phyloP scores from a whole-genome alignment of 306 rosid species.

The Sphenostylis stenocarpa region DNA sequence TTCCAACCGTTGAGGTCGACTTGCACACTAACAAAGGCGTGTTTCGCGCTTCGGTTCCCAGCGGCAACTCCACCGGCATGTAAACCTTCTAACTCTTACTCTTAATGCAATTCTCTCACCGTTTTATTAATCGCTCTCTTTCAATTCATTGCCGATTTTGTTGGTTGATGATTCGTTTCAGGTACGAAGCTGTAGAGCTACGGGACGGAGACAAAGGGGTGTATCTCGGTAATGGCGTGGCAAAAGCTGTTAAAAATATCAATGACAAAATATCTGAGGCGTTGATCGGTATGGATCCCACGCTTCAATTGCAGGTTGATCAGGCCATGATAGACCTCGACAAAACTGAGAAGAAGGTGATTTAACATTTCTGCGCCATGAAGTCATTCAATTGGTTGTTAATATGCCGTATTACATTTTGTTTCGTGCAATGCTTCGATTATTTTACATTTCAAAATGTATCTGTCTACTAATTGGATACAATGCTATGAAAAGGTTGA shows the following conservation, averaged over 20 bases:
- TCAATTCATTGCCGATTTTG: neutral
- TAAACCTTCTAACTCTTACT: slow-evolving; percentile 30
- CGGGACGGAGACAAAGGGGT: slow-evolving; percentile 88
- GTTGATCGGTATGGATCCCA: slow-evolving; percentile 91
- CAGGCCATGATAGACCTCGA: slow-evolving; percentile 92
- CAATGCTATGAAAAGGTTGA: neutral
- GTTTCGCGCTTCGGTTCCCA: slow-evolving; percentile 87
- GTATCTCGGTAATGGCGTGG: slow-evolving; percentile 87
- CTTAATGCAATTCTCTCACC: neutral
- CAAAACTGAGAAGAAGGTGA: slow-evolving; percentile 95
- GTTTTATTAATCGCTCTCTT: neutral
- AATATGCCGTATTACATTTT: neutral
- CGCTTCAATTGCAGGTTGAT: slow-evolving; percentile 88
- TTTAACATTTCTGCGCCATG: neutral
- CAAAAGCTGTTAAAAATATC: slow-evolving; percentile 78
- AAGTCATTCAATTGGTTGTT: slow-evolving; percentile 10
- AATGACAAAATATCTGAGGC: slow-evolving; percentile 91
- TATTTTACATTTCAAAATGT: slow-evolving; percentile 10
- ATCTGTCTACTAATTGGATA: slow-evolving; percentile 6
- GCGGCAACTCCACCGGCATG: slow-evolving; percentile 79
- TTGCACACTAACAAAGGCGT: slow-evolving; percentile 76
- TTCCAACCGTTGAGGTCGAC: slow-evolving; percentile 95
- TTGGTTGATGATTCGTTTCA: slow-evolving; percentile 32
- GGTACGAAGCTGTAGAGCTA: slow-evolving; percentile 92
- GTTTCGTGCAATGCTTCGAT: neutral